Base-by-base conservation (phyloP, 139 green algal genomes). In the Klebsormidium nitens region DNA sequence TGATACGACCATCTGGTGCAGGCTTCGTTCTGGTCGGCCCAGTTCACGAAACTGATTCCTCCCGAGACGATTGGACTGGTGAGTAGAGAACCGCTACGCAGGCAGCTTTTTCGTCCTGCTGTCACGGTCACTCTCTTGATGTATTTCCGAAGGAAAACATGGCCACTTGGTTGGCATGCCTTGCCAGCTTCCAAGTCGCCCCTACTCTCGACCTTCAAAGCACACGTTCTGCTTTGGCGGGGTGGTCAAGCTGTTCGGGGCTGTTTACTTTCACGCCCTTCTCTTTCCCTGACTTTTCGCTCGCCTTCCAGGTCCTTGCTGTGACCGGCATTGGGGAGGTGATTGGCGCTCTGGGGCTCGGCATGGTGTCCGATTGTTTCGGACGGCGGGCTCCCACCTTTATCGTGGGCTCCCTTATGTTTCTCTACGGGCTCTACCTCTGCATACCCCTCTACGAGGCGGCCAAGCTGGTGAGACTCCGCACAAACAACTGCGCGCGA, bases 41-140 rank as follows among this genome's bases (percentile, higher is more conserved):
- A 61, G 28, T 61, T 61, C 28, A 8, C 52, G n/a, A 61, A 61
- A n/a, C 52, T 61, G 52, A 8, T 61, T 31, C 52, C 52, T 32
- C 17, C 23, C 6, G 14, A 8, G 23, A 61, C 52, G 5, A 61
- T 61, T 19, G 52, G 52, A n/a, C 52, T 61, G 23, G 52, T 61
- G 52, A 14, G 42, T 8, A 8, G 42, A 26, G 42, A 50, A 14
- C 14, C 14, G 42, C 14, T 8, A 50, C 11, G 42, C 8, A 26
- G 42, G 42, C 42, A 26, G 42, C 11, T 8, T 50, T 8, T 50
- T 8, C 11, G 42, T 50, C 14, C 42, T 50, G 42, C 8, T 8
- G 42, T 26, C 42, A 26, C 8, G 42, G 42, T 14, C n/a, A n/a
- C n/a, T n/a, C n/a, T n/a, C n/a, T n/a, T n/a, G n/a, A n/a, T n/a